Conservation (phyloP, 2,329 filamentous ascomycete species). For the Truncatella angustata region DNA sequence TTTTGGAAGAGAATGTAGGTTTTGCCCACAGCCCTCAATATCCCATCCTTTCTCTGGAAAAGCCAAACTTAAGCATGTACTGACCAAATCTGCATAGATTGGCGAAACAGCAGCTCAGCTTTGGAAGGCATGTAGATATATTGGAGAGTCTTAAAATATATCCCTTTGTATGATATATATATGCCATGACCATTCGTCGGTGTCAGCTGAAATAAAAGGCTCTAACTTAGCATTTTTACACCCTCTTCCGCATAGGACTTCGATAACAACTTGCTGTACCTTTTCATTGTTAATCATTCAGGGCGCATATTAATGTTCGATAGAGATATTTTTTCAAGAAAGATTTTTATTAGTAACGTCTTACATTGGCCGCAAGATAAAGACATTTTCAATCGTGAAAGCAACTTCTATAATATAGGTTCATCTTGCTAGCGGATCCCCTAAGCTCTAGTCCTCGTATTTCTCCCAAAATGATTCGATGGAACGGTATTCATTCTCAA, state of each 20-base stretch:
- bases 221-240: too few species aligned
- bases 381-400: not conserved
- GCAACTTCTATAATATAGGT: not conserved
- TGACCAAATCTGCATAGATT: slow-evolving; percentile 3
- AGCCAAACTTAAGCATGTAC: not conserved
- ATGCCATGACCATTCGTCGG: not conserved
- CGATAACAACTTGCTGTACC: too few species aligned
- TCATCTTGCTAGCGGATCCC: not conserved
- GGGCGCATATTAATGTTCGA: not conserved
- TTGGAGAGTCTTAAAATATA: not conserved
- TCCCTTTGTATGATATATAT: not conserved
- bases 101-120: slow-evolving; percentile 5
- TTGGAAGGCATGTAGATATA: slow-evolving; percentile 7
- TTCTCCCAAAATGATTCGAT: slow-evolving; percentile 5
- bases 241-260: too few species aligned
- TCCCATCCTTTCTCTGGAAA: not conserved
- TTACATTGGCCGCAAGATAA: not conserved
- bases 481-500: slow-evolving; percentile 1
- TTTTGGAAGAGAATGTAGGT: slow-evolving; percentile 3
- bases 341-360: not conserved
- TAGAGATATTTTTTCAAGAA: not conserved
- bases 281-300: not conserved
- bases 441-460: not conserved
- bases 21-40: not conserved
- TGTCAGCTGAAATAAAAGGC: not conserved